Conservation (phyloP, 495 filamentous ascomycete genomes). For the Penicillium manginii region DNA sequence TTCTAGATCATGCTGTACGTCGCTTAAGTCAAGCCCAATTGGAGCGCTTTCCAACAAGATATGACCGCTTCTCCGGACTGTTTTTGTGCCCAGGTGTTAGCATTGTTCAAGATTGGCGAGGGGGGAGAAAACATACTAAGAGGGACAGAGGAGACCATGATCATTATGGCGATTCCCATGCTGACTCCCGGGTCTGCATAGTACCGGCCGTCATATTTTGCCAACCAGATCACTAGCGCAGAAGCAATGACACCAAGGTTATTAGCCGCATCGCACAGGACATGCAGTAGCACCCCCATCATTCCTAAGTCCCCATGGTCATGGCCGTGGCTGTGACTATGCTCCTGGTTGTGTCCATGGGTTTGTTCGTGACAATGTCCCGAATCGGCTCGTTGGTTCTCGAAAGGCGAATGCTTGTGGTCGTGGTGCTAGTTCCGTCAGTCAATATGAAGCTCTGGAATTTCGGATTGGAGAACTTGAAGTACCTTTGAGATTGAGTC, state of each 20-base stretch:
- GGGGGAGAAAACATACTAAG: conserved; percentile 28
- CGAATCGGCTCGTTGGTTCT: conserved; percentile 11
- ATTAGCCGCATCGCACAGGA: conserved; percentile 53
- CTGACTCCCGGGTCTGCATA: conserved; percentile 54
- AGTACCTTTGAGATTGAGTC: conserved; percentile 24
- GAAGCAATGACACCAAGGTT: conserved; percentile 54
- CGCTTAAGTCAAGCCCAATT: conserved; percentile 68
- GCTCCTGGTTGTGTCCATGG: conserved; percentile 57
- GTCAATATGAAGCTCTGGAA: background rate
- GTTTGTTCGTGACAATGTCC: conserved; percentile 12
- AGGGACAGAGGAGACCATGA: conserved; percentile 44
- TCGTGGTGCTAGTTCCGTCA: conserved; percentile 21
- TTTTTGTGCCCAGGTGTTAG: conserved; percentile 14
- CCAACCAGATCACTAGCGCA: conserved; percentile 49
- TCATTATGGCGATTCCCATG: conserved; percentile 51
- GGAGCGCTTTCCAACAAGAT: conserved; percentile 88
- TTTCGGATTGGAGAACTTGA: background rate
- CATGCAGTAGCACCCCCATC: conserved; percentile 53
- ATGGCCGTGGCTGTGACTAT: conserved; percentile 25
- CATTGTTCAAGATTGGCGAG: background rate
- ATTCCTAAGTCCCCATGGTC: conserved; percentile 48
- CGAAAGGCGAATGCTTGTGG: conserved; percentile 26
- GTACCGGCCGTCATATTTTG: conserved; percentile 41
- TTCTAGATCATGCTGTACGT: conserved; percentile 76
- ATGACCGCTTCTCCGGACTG: conserved; percentile 42